These are phyloP conservation scores for Williopsis jadinii DNA, from an alignment of 1,139 yeast genomes.

Conservation along the genomic window DNA sequence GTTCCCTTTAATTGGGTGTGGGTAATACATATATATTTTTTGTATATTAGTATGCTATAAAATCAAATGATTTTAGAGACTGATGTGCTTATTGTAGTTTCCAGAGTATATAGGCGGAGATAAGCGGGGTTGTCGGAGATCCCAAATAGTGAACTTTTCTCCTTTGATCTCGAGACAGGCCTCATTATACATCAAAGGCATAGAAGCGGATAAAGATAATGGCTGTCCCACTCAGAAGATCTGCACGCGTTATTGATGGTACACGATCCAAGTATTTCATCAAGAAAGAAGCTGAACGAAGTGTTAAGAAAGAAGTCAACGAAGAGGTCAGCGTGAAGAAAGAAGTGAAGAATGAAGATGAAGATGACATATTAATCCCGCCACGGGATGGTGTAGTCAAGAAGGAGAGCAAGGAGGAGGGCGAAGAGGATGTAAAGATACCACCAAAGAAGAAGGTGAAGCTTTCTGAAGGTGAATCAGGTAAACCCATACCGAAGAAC, in stretches of 20 bases:
- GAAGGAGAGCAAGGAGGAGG: neutral
- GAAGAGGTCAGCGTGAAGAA: neutral
- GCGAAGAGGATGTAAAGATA: conserved; percentile 1
- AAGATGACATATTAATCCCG: too few relatives aligned
- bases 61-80: too few relatives aligned
- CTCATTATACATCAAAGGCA: too few relatives aligned
- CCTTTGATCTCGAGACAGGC: too few relatives aligned
- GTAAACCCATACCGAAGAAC: conserved; percentile 31
- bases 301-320: conserved; percentile 1
- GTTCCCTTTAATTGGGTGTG: too few relatives aligned
- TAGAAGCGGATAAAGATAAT: too few relatives aligned
- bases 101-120: too few relatives aligned
- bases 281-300: neutral
- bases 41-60: too few relatives aligned
- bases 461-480: neutral
- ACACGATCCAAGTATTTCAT: conserved; percentile 1
- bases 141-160: too few relatives aligned
- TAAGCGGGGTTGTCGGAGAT: too few relatives aligned
- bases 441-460: conserved; percentile 1
- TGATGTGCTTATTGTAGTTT: too few relatives aligned
- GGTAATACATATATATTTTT: too few relatives aligned
- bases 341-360: neutral
- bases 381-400: neutral
- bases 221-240: neutral
- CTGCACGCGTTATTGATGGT: conserved; percentile 1